Percentiles rank a stretch among this genome's conserved stretches.
phyloP scores from a whole-genome alignment of 805 yeast genomes.

The Wickerhamomyces alni region DNA sequence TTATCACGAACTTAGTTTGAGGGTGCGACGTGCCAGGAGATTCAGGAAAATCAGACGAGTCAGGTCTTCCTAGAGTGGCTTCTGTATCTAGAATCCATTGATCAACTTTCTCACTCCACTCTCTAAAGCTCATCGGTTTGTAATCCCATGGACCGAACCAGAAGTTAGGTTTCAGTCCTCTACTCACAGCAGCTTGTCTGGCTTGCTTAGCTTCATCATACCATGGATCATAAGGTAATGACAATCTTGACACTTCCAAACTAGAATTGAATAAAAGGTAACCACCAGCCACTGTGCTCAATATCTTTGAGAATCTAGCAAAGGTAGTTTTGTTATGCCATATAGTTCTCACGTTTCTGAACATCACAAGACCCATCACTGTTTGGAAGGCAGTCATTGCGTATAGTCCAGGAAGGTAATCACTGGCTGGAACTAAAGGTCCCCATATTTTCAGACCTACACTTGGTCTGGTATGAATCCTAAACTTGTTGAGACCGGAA shows the following conservation, averaged over 20 bases:
- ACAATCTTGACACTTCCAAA: constrained; percentile 48
- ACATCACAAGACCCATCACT: constrained; percentile 36
- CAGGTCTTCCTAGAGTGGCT: constrained; percentile 7
- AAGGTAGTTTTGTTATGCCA: constrained; percentile 22
- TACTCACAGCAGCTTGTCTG: constrained; percentile 35
- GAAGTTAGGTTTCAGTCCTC: constrained; percentile 43
- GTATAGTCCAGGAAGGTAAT: constrained; percentile 49
- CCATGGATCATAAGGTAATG: constrained; percentile 61
- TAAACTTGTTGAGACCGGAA: not conserved
- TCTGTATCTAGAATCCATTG: constrained; percentile 20
- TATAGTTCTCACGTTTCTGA: constrained; percentile 17
- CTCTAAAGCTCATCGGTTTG: constrained; percentile 43
- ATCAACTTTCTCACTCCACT: constrained; percentile 25
- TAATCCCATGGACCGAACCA: constrained; percentile 67
- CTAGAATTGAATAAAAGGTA: constrained; percentile 47
- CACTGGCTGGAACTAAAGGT: constrained; percentile 69
- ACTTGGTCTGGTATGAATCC: constrained; percentile 41
- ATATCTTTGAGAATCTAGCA: constrained; percentile 25
- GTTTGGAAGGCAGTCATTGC: constrained; percentile 48
- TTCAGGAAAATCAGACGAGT: not conserved
- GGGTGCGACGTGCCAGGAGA: not conserved
- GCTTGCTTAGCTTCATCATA: constrained; percentile 55
- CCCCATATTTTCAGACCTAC: constrained; percentile 61
- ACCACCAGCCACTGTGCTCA: constrained; percentile 37
- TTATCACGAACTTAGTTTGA: not conserved